Base-by-base conservation (phyloP, 768 basidiomycete species). In the Coprinellus micaceus region DNA sequence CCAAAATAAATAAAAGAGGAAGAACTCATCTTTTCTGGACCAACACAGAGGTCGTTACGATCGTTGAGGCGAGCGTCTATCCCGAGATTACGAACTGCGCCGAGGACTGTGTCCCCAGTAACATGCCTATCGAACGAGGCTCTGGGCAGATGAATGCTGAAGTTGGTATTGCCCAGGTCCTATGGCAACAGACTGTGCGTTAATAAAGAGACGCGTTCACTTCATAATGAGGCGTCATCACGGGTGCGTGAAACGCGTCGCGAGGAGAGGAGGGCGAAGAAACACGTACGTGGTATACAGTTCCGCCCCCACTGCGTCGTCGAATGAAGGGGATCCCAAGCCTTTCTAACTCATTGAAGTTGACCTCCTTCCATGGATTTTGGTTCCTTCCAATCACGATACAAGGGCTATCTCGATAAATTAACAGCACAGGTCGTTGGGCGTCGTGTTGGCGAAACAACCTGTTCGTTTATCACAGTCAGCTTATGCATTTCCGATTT, bases 361-460 rank as follows among this genome's bases (percentile, higher is more conserved):
- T 95, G 61, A 94, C 85, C 66, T 99, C 96, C 67, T 93, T 97
- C 96, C 96, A 98, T 15, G 95, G 96, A 62, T 97, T 98, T 75
- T 99, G 97, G 68, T 98, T 95, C 52, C 96, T 77, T 0, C 96
- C 96, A 53, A 98, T 91, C 53, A 99, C 81, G 17, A 98, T 92
- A 64, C 94, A 94, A 2, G 94, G 92, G 0, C 73, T 68, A 66
- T 98, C 90, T 28, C 92, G 84, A 69, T 98, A 99, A 53, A 99
- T 71, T 45, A 97, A 79, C 19, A 99, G 78, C 40, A 95, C 76
- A 1, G 94, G 91, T 36, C 79, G 72, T 3, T 84, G 73, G 4
- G 78, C 77, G 2, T 82, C 74, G 45, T 88, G 83, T 63, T 91
- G 83, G 63, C 91, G 83, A 67, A 97, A 93, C n/a, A 74, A 62